Percentiles rank a stretch among this genome's conserved stretches.
Conservation (phyloP, 352 stramenopile genomes). For the Saprolegnia diclina region DNA sequence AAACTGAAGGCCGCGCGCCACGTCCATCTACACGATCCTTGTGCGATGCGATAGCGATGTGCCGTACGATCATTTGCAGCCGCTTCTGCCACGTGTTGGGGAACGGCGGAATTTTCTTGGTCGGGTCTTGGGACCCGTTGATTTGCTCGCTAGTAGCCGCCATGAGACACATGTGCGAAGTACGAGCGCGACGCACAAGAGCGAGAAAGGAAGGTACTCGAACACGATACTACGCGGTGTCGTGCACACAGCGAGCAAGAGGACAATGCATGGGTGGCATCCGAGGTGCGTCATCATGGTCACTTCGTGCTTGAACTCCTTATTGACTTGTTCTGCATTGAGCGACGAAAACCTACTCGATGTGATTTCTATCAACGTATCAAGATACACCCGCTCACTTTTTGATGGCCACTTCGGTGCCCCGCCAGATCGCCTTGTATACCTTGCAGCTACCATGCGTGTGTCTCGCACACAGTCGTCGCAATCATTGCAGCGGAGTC, state of each 20-base stretch:
- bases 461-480: too few species aligned
- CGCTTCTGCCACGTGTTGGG: slow-evolving; percentile 70
- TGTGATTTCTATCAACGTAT: neutral
- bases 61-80: slow-evolving; percentile 66
- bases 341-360: slow-evolving; percentile 23
- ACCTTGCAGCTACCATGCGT: slow-evolving; percentile 69
- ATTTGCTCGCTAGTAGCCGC: slow-evolving; percentile 50
- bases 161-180: neutral
- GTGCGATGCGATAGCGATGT: too few species aligned
- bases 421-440: slow-evolving; percentile 69
- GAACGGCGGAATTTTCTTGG: slow-evolving; percentile 52
- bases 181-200: slow-evolving; percentile 54
- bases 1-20: slow-evolving; percentile 64
- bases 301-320: slow-evolving; percentile 74
- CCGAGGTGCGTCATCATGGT: slow-evolving; percentile 59
- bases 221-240: slow-evolving; percentile 61
- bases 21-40: slow-evolving; percentile 40
- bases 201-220: slow-evolving; percentile 69
- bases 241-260: slow-evolving; percentile 57
- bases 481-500: neutral
- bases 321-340: slow-evolving; percentile 39
- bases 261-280: slow-evolving; percentile 58
- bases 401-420: slow-evolving; percentile 69
- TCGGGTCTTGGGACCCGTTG: slow-evolving; percentile 54
- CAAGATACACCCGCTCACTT: slow-evolving; percentile 36